Base-by-base conservation (phyloP, 345 rosid species). In the Gossypium turneri region DNA sequence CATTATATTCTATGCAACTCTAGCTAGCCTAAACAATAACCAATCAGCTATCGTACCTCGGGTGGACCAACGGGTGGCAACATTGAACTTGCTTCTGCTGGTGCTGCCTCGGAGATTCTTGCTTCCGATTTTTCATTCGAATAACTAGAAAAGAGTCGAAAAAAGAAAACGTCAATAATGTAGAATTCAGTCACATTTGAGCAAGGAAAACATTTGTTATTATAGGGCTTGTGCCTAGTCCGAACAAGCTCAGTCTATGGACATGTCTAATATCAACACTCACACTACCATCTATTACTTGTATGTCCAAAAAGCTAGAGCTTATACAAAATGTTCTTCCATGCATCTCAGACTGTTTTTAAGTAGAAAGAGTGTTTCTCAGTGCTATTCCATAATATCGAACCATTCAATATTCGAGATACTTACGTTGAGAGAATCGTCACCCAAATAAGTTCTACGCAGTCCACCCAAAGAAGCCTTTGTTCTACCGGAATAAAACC, bases 401-500 rank as follows among this genome's bases (percentile, higher is more conserved):
- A 41, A 67, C 44, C 29, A 70, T 48, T 43, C 19, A 12, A 27
- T 38, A 73, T 25, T n/a, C 3, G 7, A 9, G 9, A 34, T 22
- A 87, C 97, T 88, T 81, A 91, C 99, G 99, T 94, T 16, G 99
- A 92, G 63, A 94, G 94, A 81, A 95, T 95, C 59, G 97, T 95
- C 81, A 95, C 99, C 99, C 99, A 95, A 71, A 95, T 83, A 72
- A 95, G 98, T 82, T 95, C 99, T 3, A 95, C 86, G 12, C 94
- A 90, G 78, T 95, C 99, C 77, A 93, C 98, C 99, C 99, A 95
- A 11, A 93, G 96, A 72, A 95, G 98, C 63, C 99, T 81, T 87
- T 95, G 98, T 65, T 95, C 92, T 48, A 95, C 85, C 15, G 99
- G 99, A n/a, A 95, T 59, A 79, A 87, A 77, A 70, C 99, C 99